A percentile compares a stretch with the other conserved stretches of the same genome.
Conservation (phyloP, 2,329 filamentous ascomycete species). For the Fusarium armeniacum region DNA sequence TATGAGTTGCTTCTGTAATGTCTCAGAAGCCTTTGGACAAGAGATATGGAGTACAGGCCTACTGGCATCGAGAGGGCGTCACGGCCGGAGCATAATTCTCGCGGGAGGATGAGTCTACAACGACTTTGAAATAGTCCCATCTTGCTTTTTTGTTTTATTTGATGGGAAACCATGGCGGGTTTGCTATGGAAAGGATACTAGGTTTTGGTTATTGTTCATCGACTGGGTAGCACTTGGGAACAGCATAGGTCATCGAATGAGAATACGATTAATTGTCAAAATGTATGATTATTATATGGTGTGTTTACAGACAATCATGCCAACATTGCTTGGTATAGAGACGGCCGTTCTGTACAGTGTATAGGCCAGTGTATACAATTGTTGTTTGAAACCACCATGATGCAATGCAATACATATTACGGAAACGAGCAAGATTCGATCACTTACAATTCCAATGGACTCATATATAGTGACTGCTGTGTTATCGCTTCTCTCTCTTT, state of each 20-base stretch:
- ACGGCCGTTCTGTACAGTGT: not conserved
- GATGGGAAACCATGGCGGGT: constrained; percentile 11
- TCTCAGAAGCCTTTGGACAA: not conserved
- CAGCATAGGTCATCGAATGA: constrained; percentile 32
- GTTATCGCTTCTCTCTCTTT: not conserved
- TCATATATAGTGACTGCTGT: no score
- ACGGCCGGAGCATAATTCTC: not conserved
- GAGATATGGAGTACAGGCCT: constrained; percentile 1
- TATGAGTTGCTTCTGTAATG: not conserved
- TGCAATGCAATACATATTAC: not conserved
- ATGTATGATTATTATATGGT: not conserved
- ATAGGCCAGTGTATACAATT: not conserved
- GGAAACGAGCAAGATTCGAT: not conserved
- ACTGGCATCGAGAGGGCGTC: not conserved
- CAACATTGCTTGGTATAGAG: not conserved
- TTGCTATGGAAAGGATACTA: constrained; percentile 29
- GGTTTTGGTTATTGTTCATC: constrained; percentile 21
- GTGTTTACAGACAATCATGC: not conserved
- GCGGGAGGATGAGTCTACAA: not conserved
- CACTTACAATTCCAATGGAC: no score
- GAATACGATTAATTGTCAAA: constrained; percentile 30
- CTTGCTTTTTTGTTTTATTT: constrained; percentile 15
- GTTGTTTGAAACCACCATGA: not conserved
- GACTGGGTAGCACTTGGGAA: constrained; percentile 29
- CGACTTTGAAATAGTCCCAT: not conserved